These are phyloP conservation scores for Aspergillus aculeatus DNA, from an alignment of 2,329 filamentous ascomycete genomes.

Conservation along the genomic window DNA sequence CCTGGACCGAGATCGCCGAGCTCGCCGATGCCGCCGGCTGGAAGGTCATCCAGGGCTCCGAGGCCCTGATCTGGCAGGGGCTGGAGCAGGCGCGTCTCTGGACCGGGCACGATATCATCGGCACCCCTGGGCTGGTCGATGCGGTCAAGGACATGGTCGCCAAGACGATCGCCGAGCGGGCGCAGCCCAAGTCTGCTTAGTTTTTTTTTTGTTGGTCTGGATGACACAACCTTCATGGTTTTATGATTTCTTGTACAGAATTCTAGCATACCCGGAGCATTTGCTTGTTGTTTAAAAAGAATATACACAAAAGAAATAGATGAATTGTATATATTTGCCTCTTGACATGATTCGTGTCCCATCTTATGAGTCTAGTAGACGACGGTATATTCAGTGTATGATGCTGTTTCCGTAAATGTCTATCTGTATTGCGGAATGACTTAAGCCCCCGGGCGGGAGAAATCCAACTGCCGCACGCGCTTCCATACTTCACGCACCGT, in stretches of 20 bases:
- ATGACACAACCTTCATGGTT: slow-evolving; percentile 8
- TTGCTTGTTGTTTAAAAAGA: slow-evolving; percentile 23
- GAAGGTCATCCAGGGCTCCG: slow-evolving; percentile 73
- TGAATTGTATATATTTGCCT: not conserved
- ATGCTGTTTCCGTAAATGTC: not conserved
- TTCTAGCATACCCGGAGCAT: slow-evolving; percentile 18
- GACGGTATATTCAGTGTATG: slow-evolving; percentile 2
- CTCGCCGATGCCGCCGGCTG: slow-evolving; percentile 63
- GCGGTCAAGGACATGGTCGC: slow-evolving; percentile 57
- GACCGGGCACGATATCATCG: slow-evolving; percentile 60
- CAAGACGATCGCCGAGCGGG: slow-evolving; percentile 45
- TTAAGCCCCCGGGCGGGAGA: slow-evolving; percentile 61
- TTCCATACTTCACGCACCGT: slow-evolving; percentile 72
- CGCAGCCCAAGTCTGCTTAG: slow-evolving; percentile 26
- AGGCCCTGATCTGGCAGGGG: slow-evolving; percentile 75
- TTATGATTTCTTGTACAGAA: slow-evolving; percentile 22
- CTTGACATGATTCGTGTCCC: not conserved
- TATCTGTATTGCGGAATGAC: not conserved
- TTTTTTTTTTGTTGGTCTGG: slow-evolving; percentile 16
- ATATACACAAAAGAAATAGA: not conserved
- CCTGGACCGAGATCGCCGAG: slow-evolving; percentile 65
- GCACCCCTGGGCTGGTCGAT: slow-evolving; percentile 56
- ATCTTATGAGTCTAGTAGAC: not conserved
- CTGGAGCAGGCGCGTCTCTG: slow-evolving; percentile 64
- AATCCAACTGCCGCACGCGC: slow-evolving; percentile 65